phyloP scores from a whole-genome alignment of 1,284 basidiomycete genomes.

The Moesziomyces globuligerus region DNA sequence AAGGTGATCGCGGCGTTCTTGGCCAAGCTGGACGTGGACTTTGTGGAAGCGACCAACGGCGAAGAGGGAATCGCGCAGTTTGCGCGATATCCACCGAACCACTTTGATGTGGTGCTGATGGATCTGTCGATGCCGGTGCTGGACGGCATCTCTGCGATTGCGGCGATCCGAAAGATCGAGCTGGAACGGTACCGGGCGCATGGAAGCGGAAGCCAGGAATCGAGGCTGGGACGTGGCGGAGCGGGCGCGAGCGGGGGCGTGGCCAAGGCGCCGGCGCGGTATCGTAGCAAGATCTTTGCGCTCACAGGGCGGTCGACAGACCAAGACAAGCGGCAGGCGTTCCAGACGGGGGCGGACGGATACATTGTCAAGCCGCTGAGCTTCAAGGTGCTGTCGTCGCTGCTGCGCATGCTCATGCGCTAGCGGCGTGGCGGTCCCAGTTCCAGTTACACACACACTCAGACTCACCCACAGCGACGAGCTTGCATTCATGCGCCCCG shows the following conservation, averaged over 20 bases:
- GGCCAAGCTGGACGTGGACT: constrained; percentile 47
- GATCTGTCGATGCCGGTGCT: constrained; percentile 93
- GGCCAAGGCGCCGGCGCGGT: constrained; percentile 14
- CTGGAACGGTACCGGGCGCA: constrained; percentile 68
- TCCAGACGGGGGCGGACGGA: constrained; percentile 91
- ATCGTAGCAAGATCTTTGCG: constrained; percentile 78
- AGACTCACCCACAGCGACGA: neutral
- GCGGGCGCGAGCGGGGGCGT: neutral
- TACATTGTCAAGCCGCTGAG: constrained; percentile 75
- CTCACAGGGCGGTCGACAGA: constrained; percentile 90
- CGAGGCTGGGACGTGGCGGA: neutral
- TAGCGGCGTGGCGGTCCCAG: constrained; percentile 1
- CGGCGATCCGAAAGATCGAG: constrained; percentile 83
- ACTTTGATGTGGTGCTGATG: constrained; percentile 68
- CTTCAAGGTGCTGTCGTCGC: constrained; percentile 48
- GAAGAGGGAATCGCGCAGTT: constrained; percentile 56
- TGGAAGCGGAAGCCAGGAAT: constrained; percentile 8
- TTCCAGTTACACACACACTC: neutral
- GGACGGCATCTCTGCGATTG: constrained; percentile 84
- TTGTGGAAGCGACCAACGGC: constrained; percentile 56
- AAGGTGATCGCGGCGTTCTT: constrained; percentile 56
- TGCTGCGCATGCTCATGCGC: constrained; percentile 48
- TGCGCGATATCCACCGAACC: constrained; percentile 33
- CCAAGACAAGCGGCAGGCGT: constrained; percentile 90
- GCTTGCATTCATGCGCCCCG: too few species aligned